A percentile compares a stretch with the other conserved stretches of the same genome.
phyloP scores from a whole-genome alignment of 2,329 filamentous ascomycete genomes.

The Bisporella sp. region DNA sequence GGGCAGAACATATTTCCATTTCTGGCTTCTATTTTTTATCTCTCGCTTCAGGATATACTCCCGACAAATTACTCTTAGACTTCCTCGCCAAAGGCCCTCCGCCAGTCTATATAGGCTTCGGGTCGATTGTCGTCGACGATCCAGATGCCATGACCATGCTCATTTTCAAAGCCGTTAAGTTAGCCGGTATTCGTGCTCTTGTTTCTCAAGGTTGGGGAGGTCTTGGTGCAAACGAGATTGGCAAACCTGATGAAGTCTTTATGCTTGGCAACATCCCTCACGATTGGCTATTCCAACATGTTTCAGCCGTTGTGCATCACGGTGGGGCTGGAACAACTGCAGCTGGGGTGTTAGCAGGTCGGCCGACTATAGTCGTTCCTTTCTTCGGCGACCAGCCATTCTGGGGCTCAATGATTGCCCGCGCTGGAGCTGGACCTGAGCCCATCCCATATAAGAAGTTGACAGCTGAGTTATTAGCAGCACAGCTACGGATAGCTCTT shows the following conservation, averaged over 20 bases:
- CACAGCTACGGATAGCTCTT: slow-evolving; percentile 52
- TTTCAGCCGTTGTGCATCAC: slow-evolving; percentile 62
- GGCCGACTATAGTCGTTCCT: slow-evolving; percentile 63
- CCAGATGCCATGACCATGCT: slow-evolving; percentile 59
- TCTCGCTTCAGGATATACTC: slow-evolving; percentile 48
- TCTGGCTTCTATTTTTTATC: slow-evolving; percentile 71
- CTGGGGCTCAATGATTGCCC: slow-evolving; percentile 55
- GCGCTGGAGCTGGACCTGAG: slow-evolving; percentile 60
- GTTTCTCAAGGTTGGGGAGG: slow-evolving; percentile 73
- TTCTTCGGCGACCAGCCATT: slow-evolving; percentile 50
- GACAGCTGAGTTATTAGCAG: slow-evolving; percentile 54
- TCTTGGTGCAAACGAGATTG: slow-evolving; percentile 49
- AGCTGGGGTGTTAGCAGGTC: slow-evolving; percentile 61
- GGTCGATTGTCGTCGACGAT: slow-evolving; percentile 68
- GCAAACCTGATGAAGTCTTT: slow-evolving; percentile 52
- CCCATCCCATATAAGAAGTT: slow-evolving; percentile 61
- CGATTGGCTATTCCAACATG: slow-evolving; percentile 67
- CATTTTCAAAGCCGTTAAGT: slow-evolving; percentile 60
- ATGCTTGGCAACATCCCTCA: slow-evolving; percentile 69
- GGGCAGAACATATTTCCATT: slow-evolving; percentile 63
- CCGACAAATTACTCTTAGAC: slow-evolving; percentile 43
- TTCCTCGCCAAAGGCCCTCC: slow-evolving; percentile 50
- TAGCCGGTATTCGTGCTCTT: slow-evolving; percentile 60
- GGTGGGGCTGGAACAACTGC: slow-evolving; percentile 56
- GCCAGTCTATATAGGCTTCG: slow-evolving; percentile 70